A percentile compares a stretch with the other conserved stretches of the same genome.
These are phyloP conservation scores for Botrytis medusae DNA, from an alignment of 2,329 filamentous ascomycete species.

Conservation along the genomic window DNA sequence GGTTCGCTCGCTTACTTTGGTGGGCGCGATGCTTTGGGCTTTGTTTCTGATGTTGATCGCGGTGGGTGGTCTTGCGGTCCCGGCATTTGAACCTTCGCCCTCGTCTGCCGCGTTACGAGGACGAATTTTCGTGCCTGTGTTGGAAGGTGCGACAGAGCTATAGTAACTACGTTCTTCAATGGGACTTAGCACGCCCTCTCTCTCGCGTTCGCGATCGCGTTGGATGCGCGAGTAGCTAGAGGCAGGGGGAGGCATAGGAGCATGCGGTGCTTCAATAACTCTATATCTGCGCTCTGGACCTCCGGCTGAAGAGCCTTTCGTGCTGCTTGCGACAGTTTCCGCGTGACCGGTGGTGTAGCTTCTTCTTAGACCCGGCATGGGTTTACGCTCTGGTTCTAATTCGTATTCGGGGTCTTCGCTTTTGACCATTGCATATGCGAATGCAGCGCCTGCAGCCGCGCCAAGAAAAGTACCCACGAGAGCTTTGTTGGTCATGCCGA, in stretches of 20 bases:
- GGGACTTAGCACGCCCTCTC: background rate
- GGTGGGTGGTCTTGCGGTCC: slow-evolving; percentile 15
- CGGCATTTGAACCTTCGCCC: slow-evolving; percentile 12
- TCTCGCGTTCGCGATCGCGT: slow-evolving; percentile 17
- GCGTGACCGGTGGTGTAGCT: slow-evolving; percentile 18
- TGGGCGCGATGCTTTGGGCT: slow-evolving; percentile 8
- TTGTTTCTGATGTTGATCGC: slow-evolving; percentile 6
- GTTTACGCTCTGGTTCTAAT: slow-evolving; percentile 5
- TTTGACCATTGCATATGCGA: slow-evolving; percentile 72
- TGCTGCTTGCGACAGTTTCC: slow-evolving; percentile 14
- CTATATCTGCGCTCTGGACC: slow-evolving; percentile 10
- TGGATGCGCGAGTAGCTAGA: slow-evolving; percentile 5
- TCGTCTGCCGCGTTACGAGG: background rate
- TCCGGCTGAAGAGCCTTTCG: background rate
- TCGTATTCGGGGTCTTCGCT: slow-evolving; percentile 46
- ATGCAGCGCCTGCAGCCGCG: slow-evolving; percentile 72
- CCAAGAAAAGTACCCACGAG: slow-evolving; percentile 76
- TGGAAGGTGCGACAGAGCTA: background rate
- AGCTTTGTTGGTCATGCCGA: slow-evolving; percentile 56
- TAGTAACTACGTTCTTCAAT: slow-evolving; percentile 20
- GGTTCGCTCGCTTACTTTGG: background rate
- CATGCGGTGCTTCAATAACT: slow-evolving; percentile 15
- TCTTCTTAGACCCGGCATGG: background rate
- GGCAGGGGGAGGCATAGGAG: slow-evolving; percentile 18
- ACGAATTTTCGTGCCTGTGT: slow-evolving; percentile 7